Evolutionary conservation across 768 basidiomycete species (phyloP).

Genomic region (Xerocomus spinulosus): DNA sequence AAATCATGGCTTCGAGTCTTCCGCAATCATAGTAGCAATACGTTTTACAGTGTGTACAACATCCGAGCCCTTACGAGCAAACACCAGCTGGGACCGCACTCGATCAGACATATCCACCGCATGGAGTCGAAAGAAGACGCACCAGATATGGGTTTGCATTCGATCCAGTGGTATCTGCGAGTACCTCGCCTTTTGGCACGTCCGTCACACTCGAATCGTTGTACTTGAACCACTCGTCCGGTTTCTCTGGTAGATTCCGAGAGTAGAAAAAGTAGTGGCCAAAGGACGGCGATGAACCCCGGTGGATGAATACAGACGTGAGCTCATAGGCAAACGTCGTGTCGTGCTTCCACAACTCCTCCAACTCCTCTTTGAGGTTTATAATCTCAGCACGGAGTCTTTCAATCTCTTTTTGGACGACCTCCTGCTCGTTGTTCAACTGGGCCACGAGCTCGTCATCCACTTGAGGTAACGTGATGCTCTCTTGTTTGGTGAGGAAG

Average conservation of each 20-base stretch:
- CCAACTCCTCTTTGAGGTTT: slow-evolving; percentile 62
- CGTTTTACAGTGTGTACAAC: slow-evolving; percentile 81
- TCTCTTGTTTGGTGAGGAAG: slow-evolving; percentile 53
- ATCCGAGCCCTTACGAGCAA: slow-evolving; percentile 72
- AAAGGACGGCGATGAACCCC: slow-evolving; percentile 80
- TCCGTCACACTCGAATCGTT: slow-evolving; percentile 85
- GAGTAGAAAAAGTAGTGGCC: slow-evolving; percentile 98
- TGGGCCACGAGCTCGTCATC: slow-evolving; percentile 53
- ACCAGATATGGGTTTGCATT: slow-evolving; percentile 91
- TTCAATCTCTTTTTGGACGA: slow-evolving; percentile 55
- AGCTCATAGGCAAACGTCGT: slow-evolving; percentile 76
- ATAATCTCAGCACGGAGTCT: slow-evolving; percentile 45
- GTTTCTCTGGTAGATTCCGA: slow-evolving; percentile 71
- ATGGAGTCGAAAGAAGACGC: slow-evolving; percentile 25
- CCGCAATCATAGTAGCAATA: slow-evolving; percentile 31
- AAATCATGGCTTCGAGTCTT: slow-evolving; percentile 27
- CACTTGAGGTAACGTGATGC: slow-evolving; percentile 43
- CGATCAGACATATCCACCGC: not conserved
- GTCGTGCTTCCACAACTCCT: slow-evolving; percentile 69
- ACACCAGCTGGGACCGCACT: slow-evolving; percentile 58
- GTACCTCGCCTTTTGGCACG: slow-evolving; percentile 75
- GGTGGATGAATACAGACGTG: slow-evolving; percentile 92
- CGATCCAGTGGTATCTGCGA: slow-evolving; percentile 85
- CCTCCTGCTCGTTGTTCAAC: slow-evolving; percentile 50
- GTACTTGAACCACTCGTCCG: slow-evolving; percentile 93